Evolutionary conservation across 1,284 basidiomycete genomes (phyloP), one percentile per base, ranked within the genome.

Genomic region (Ustilago esculenta): DNA sequence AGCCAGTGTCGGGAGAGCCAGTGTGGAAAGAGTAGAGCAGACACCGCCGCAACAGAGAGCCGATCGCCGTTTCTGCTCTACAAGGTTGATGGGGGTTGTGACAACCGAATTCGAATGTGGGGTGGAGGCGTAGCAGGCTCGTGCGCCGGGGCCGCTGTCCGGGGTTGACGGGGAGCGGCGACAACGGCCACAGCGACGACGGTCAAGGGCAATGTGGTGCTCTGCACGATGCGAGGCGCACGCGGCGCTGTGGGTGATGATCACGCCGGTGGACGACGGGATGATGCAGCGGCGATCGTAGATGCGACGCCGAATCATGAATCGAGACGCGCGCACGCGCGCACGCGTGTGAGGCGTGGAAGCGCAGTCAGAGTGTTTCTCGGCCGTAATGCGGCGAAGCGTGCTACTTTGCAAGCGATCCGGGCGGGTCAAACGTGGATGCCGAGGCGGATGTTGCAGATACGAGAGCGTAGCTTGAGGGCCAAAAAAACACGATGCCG

Each of bases 101-200:
- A n/a, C n/a, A n/a, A n/a, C n/a, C n/a, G n/a, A n/a, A n/a, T n/a
- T n/a, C n/a, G n/a, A 29, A 12, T 29, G 10, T 35, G 23, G 11
- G 14, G 20, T 25, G 18, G 21, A 24, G 40, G 30, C 15, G 32
- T 5, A 24, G 45, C 29, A 27, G 59, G 59, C 59, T 63, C 53
- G 59, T 63, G 59, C 59, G 59, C 41, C 48, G 35, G 34, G 52
- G 42, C 34, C 41, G 30, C 29, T 6, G 14, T 9, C 21, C 36
- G 21, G 23, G 30, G n/a, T 21, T 25, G 33, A 57, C 29, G 24
- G 29, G 15, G 20, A 40, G 32, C 14, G 29, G 17, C 45, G 33
- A 40, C 43, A 33, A 46, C 48, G 37, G 35, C 37, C 14, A 30
- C 15, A n/a, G 25, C 39, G 23, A 29, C n/a, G n/a, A 24, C 18